Evolutionary conservation across 2,329 filamentous ascomycete species (phyloP), one percentile per base, ranked within the genome.

Genomic region (Clonostachys byssicola): DNA sequence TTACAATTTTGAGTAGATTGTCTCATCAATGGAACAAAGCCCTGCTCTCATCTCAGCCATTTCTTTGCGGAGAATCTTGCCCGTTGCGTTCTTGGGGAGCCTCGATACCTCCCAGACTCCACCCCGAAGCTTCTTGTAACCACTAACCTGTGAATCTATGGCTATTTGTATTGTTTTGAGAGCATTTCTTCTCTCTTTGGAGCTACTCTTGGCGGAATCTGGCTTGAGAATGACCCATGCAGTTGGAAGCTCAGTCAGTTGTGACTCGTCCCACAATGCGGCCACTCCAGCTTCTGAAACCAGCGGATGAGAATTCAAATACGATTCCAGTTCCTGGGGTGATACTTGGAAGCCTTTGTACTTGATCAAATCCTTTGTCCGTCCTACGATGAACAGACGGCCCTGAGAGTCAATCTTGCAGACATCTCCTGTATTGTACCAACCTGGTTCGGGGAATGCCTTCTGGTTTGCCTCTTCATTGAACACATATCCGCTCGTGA

Each of bases 401-500:
- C 65, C 64, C 2, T 62, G 40, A 1, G 47, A 44, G 46, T 66
- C 63, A 34, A 70, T 59, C 2, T 54, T 62, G 42, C 68, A 71
- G 2, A 74, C 65, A 47, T 75, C 72, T 2, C 72, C 72, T 0
- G 72, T 75, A 42, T 68, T 69, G 45, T 70, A 71, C 70, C 70
- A 74, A 1, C 66, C 67, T 4, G 57, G 44, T 12, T 60, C 49
- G 5, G 64, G 63, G 40, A 74, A 70, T 4, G 58, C 63, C 10
- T 62, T 61, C 23, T 56, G 52, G 18, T 64, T 72, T 2, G 64
- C 65, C 34, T 65, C 62, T 5, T 64, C 58, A 34, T 71, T 65
- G 53, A 68, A 67, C 5, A 62, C 66, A 47, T 74, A 74, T 3
- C 70, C 63, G 2, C 52, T 54, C 5, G 68, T 68, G n/a, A 74